Base-by-base conservation (phyloP, 1,284 basidiomycete genomes). In the Cutaneotrichosporon dermatis region DNA sequence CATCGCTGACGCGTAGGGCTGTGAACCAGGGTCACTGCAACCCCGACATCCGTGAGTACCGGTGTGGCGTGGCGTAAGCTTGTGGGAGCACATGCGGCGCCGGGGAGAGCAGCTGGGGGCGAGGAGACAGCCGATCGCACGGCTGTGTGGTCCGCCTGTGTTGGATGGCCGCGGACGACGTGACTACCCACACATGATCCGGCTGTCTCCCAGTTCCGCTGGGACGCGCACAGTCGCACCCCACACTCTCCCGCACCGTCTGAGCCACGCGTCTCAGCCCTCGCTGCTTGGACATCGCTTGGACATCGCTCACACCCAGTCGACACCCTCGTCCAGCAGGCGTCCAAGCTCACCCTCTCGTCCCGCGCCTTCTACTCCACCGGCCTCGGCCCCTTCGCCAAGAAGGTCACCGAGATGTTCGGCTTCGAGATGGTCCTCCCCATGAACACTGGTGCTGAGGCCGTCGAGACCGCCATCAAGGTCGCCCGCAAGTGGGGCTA, bases 391-490 rank as follows among this genome's bases (percentile, higher is more conserved):
- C 84, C 83, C 25, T 99, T 95, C 77, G 92, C 93, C 2, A 83
- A 92, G 79, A 86, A 87, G 77, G 81, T 97, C 58, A 94, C 90
- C 11, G 79, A 85, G 67, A 83, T 91, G 79, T 92, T 94, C 70
- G 88, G 87, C 12, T 95, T 90, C 74, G 90, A 92, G 63, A 94
- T 94, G 87, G 92, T 98, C 9, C 83, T 99, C n/a, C 95, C 95
- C 25, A 97, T 99, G 93, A 99, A 99, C 83, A 99, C 95, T 0
- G 95, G 95, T 46, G 94, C 93, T 2, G 95, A 99, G 75, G 95
- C 95, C 7, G 95, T 99, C 62, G 94, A 99, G 81, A 96, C 93
- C 0, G 83, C 83, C 12, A 78, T 84, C 74, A 83, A 83, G 82
- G 83, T 96, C 25, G 86, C 92, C 0, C 81, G 92, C 67, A 94